Percentiles rank a stretch among this genome's conserved stretches.
Evolutionary conservation across 2,329 filamentous ascomycete genomes (phyloP).

Genomic region (Thielaviopsis euricoi): DNA sequence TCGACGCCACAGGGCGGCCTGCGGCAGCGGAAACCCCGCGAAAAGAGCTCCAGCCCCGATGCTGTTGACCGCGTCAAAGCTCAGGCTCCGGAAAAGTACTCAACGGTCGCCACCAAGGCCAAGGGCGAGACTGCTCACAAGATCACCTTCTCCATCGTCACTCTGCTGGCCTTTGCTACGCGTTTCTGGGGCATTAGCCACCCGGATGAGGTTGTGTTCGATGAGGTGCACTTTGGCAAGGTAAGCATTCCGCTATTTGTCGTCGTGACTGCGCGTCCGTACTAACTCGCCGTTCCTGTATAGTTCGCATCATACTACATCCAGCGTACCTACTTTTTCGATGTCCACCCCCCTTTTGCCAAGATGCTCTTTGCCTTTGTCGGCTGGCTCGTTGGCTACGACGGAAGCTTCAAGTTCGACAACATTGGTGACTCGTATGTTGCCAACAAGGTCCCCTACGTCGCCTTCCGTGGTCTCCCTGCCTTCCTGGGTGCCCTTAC

Average conservation of each 20-base stretch:
- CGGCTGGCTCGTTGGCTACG: slow-evolving; percentile 94
- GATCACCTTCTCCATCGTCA: slow-evolving; percentile 61
- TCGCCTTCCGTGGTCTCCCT: slow-evolving; percentile 86
- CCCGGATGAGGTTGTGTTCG: slow-evolving; percentile 93
- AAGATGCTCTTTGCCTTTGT: slow-evolving; percentile 96
- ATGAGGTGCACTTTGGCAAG: slow-evolving; percentile 99
- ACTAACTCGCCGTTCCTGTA: background rate
- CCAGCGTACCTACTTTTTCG: slow-evolving; percentile 97
- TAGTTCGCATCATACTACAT: slow-evolving; percentile 71
- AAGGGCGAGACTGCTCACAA: slow-evolving; percentile 69
- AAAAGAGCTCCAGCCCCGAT: slow-evolving; percentile 27
- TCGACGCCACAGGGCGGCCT: slow-evolving; percentile 38
- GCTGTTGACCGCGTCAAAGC: slow-evolving; percentile 21
- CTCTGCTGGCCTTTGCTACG: slow-evolving; percentile 70
- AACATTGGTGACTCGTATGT: slow-evolving; percentile 99
- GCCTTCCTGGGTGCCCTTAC: slow-evolving; percentile 84
- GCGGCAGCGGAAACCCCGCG: slow-evolving; percentile 40
- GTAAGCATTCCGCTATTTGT: slow-evolving; percentile 30
- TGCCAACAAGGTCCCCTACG: slow-evolving; percentile 89
- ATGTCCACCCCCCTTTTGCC: slow-evolving; percentile 94
- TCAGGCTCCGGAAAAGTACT: slow-evolving; percentile 26
- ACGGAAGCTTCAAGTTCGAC: slow-evolving; percentile 94
- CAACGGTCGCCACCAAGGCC: slow-evolving; percentile 19
- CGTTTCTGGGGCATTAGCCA: slow-evolving; percentile 94
- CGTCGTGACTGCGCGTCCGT: background rate